Conservation (phyloP, 2,329 filamentous ascomycete species). For the Mollisia scopiformis region DNA sequence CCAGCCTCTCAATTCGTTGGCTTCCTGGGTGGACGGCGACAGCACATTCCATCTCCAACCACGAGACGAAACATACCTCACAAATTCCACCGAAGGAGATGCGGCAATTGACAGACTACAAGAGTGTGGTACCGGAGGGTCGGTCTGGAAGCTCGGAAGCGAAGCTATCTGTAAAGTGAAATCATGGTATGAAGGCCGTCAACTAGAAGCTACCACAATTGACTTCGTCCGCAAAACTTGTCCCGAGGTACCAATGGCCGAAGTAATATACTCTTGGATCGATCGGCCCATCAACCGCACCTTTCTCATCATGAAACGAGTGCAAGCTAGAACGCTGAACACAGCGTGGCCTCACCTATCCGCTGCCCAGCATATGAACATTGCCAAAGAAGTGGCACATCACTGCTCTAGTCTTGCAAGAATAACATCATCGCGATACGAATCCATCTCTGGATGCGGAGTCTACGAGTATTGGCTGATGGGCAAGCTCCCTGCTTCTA, state of each 20-base stretch:
- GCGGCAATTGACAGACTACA: too few species aligned
- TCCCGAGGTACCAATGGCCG: constrained; percentile 13
- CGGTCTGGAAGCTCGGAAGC: constrained; percentile 12
- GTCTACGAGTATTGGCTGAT: not conserved
- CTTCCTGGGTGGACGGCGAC: too few species aligned
- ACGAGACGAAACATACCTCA: too few species aligned
- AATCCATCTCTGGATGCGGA: not conserved
- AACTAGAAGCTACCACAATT: constrained; percentile 15
- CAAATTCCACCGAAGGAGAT: too few species aligned
- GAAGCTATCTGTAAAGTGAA: constrained; percentile 20
- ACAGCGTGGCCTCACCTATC: constrained; percentile 10
- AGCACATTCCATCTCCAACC: too few species aligned
- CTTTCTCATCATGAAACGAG: constrained; percentile 20
- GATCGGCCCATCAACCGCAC: constrained; percentile 9
- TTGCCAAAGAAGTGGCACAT: not conserved
- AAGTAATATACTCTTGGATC: constrained; percentile 16
- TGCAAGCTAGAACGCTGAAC: constrained; percentile 11
- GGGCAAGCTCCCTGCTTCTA: not conserved
- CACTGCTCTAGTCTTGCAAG: constrained; percentile 2
- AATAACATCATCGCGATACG: not conserved
- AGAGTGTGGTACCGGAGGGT: constrained; percentile 2
- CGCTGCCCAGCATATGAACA: not conserved
- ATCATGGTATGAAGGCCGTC: constrained; percentile 13
- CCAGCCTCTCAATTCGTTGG: too few species aligned
- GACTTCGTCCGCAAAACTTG: constrained; percentile 8